Conservation (phyloP, 1,284 basidiomycete genomes). For the Fistulina hepatica region DNA sequence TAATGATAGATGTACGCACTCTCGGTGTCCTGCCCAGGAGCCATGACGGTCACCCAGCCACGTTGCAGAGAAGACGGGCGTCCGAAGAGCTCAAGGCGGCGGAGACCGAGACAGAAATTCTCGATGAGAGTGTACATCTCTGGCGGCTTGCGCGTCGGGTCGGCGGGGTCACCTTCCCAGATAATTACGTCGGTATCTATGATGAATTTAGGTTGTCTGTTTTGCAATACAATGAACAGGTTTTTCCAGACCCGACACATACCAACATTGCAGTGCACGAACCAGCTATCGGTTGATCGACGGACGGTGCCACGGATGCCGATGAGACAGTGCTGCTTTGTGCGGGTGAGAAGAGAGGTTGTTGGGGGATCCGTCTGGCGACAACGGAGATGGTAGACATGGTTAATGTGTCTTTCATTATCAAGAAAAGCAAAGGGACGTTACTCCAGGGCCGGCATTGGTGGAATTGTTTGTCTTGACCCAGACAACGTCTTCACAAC, state of each 20-base stretch:
- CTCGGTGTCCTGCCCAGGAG: constrained; percentile 47
- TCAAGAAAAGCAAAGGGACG: constrained; percentile 18
- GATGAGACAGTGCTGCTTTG: constrained; percentile 95
- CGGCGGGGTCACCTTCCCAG: constrained; percentile 78
- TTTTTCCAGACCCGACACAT: constrained; percentile 19
- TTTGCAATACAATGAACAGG: constrained; percentile 3
- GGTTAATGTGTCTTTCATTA: constrained; percentile 6
- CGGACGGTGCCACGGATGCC: constrained; percentile 97
- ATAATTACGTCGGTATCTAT: constrained; percentile 93
- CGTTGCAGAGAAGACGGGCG: constrained; percentile 61
- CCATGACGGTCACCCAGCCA: constrained; percentile 88
- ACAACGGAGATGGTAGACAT: no score
- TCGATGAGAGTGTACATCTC: constrained; percentile 95
- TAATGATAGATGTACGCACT: no score
- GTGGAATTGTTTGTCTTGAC: constrained; percentile 76
- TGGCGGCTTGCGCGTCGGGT: constrained; percentile 80
- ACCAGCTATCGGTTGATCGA: constrained; percentile 86
- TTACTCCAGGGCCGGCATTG: constrained; percentile 65
- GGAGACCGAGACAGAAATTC: constrained; percentile 92
- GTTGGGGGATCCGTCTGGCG: constrained; percentile 69
- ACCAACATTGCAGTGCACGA: constrained; percentile 97
- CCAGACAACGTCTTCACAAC: constrained; percentile 97
- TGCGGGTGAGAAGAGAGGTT: constrained; percentile 74
- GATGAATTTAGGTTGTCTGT: not conserved
- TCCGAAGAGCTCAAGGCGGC: constrained; percentile 88